Conservation (phyloP, 1,284 basidiomycete genomes). For the Polyporus tsugae region DNA sequence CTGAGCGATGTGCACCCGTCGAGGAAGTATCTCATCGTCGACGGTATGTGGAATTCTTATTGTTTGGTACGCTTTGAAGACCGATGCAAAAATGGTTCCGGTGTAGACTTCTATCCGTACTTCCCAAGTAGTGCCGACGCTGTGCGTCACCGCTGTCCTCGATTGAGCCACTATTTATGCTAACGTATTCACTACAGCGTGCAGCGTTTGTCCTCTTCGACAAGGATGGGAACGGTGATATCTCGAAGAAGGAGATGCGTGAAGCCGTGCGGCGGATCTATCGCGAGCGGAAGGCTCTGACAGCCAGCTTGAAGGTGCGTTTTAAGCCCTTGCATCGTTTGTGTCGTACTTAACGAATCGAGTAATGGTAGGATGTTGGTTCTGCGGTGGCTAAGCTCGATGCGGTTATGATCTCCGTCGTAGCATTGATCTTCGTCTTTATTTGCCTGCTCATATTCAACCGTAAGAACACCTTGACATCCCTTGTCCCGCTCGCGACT, state of each 20-base stretch:
- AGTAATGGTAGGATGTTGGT: conserved; percentile 57
- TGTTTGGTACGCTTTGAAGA: conserved; percentile 17
- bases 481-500: conserved; percentile 83
- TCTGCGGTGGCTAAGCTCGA: conserved; percentile 82
- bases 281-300: conserved; percentile 78
- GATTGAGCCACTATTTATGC: neutral
- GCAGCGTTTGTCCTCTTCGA: conserved; percentile 83
- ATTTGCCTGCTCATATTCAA: conserved; percentile 85
- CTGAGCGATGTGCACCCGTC: conserved; percentile 69
- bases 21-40: conserved; percentile 67
- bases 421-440: conserved; percentile 71
- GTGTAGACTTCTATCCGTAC: conserved; percentile 77
- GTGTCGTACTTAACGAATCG: neutral
- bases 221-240: conserved; percentile 86
- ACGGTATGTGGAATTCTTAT: conserved; percentile 52
- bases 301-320: conserved; percentile 71
- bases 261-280: conserved; percentile 87
- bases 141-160: conserved; percentile 47
- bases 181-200: conserved; percentile 49
- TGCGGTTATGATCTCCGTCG: conserved; percentile 71
- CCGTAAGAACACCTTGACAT: conserved; percentile 71
- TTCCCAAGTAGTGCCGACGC: conserved; percentile 79
- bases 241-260: conserved; percentile 83
- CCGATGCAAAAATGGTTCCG: neutral
- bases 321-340: neutral